Evolutionary conservation across 805 yeast species (phyloP).

Genomic region (Candida endomychidarum): DNA sequence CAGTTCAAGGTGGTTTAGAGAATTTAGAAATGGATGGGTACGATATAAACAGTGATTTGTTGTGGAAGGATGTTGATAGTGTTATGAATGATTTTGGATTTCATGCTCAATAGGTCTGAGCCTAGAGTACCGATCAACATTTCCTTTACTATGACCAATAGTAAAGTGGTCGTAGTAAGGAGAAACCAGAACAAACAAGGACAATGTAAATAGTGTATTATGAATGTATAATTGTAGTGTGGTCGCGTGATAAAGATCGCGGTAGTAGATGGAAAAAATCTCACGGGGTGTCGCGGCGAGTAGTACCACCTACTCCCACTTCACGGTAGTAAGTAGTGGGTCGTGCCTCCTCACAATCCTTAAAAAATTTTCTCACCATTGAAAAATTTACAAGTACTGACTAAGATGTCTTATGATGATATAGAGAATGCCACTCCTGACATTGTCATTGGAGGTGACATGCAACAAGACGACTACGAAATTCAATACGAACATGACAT

Average conservation of each 20-base stretch:
- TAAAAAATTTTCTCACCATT: background rate
- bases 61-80: conserved; percentile 82
- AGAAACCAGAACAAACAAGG: too few relatives aligned
- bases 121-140: too few relatives aligned
- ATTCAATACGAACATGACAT: conserved; percentile 54
- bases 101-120: conserved; percentile 55
- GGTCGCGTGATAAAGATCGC: too few relatives aligned
- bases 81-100: conserved; percentile 93
- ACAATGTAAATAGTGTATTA: too few relatives aligned
- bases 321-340: too few relatives aligned
- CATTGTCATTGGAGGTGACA: conserved; percentile 66
- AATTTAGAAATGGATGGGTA: conserved; percentile 41
- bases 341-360: background rate
- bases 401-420: conserved; percentile 66
- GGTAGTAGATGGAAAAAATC: too few relatives aligned
- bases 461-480: conserved; percentile 38
- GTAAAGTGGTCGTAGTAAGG: too few relatives aligned
- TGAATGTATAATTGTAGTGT: too few relatives aligned
- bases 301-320: too few relatives aligned
- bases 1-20: conserved; percentile 28
- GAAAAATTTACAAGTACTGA: conserved; percentile 1
- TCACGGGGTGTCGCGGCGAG: too few relatives aligned
- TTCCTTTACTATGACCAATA: too few relatives aligned
- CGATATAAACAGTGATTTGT: conserved; percentile 51
- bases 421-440: conserved; percentile 84